Conservation (phyloP, 2,329 filamentous ascomycete genomes). For the Pseudogymnoascus sp. region DNA sequence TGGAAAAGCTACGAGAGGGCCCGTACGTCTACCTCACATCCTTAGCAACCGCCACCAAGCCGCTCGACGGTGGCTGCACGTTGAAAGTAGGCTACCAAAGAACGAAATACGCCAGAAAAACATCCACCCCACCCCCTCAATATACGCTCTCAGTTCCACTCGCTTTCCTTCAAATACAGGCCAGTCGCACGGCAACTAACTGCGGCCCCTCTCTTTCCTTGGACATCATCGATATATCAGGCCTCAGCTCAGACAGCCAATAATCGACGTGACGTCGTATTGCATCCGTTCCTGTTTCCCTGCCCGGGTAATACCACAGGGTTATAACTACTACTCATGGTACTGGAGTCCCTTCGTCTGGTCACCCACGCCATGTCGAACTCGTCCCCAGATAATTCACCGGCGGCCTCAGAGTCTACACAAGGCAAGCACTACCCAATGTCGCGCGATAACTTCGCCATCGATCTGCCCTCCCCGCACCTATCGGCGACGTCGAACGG, state of each 20-base stretch:
- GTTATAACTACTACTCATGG: not conserved
- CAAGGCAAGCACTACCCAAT: slow-evolving; percentile 23
- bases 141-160: not conserved
- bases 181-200: slow-evolving; percentile 4
- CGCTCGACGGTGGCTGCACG: slow-evolving; percentile 1
- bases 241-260: not conserved
- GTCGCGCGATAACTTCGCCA: slow-evolving; percentile 24
- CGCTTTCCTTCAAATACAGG: slow-evolving; percentile 5
- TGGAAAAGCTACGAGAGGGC: not conserved
- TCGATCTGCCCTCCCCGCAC: slow-evolving; percentile 23
- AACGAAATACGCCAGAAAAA: slow-evolving; percentile 2
- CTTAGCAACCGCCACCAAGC: not conserved
- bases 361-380: slow-evolving; percentile 21
- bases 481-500: slow-evolving; percentile 15
- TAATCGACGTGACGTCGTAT: not conserved
- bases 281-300: not conserved
- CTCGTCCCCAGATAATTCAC: slow-evolving; percentile 25
- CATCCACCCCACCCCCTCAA: slow-evolving; percentile 2
- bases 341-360: not conserved
- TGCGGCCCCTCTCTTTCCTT: slow-evolving; percentile 3
- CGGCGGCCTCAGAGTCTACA: slow-evolving; percentile 19
- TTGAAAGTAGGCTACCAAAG: slow-evolving; percentile 4
- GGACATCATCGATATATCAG: slow-evolving; percentile 1
- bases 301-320: not conserved
- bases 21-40: not conserved